Evolutionary conservation across 176 grass and related monocot species (phyloP).

Genomic region (Saccharum spontaneum): DNA sequence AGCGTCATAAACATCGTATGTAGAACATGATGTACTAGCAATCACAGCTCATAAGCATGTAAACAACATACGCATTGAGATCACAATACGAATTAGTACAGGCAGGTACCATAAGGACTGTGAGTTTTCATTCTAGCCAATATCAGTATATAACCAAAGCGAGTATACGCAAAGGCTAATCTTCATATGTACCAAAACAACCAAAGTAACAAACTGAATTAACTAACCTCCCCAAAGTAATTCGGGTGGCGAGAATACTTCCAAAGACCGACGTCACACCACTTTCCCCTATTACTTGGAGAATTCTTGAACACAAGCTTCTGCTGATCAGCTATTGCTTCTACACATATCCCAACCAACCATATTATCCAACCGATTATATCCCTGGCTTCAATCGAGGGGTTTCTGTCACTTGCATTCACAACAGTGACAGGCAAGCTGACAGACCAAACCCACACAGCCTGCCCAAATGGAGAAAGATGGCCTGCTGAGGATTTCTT

Average conservation of each 20-base stretch:
- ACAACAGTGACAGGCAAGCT: constrained; percentile 93
- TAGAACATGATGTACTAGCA: background rate
- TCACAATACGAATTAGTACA: background rate
- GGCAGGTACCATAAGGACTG: background rate
- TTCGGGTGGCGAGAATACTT: constrained; percentile 94
- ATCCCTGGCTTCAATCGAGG: constrained; percentile 66
- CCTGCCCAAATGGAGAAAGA: constrained; percentile 45
- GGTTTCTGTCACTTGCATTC: constrained; percentile 71
- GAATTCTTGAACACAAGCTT: constrained; percentile 89
- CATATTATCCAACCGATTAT: constrained; percentile 98
- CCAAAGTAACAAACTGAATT: constrained; percentile 12
- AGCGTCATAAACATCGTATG: background rate
- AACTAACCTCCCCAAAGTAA: constrained; percentile 93
- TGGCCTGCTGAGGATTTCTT: constrained; percentile 5
- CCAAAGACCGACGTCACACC: constrained; percentile 83
- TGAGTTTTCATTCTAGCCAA: background rate
- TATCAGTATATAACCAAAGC: background rate
- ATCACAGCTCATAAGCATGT: background rate
- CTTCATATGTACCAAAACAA: background rate
- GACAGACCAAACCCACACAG: constrained; percentile 91
- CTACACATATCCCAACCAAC: constrained; percentile 56
- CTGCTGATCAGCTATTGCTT: constrained; percentile 85
- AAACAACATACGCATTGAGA: background rate
- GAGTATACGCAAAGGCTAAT: background rate
- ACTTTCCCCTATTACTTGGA: constrained; percentile 70